phyloP scores from a whole-genome alignment of 1,284 basidiomycete species.

The Pseudozyma thailandica region DNA sequence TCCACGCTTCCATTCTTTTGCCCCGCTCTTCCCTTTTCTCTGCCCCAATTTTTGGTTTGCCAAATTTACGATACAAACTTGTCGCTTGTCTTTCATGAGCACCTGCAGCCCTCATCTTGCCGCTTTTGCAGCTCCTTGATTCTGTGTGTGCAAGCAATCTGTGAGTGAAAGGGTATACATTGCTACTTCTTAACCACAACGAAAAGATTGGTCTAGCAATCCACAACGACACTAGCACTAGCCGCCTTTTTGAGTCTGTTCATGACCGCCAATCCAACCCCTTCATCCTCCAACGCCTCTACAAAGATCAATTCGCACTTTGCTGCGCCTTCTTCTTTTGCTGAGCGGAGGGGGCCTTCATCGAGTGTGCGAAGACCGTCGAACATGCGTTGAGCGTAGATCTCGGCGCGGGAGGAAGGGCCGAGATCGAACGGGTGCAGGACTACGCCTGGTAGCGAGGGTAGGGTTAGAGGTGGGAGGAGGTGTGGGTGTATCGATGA shows the following conservation, averaged over 20 bases:
- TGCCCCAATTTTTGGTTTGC: no score
- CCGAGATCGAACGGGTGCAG: constrained; percentile 73
- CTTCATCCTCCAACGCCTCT: constrained; percentile 83
- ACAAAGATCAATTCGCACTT: constrained; percentile 84
- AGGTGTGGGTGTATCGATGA: constrained; percentile 41
- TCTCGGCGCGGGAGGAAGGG: constrained; percentile 73
- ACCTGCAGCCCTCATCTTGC: no score
- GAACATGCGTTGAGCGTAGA: constrained; percentile 85
- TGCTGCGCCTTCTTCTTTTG: constrained; percentile 45
- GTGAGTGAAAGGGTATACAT: background rate
- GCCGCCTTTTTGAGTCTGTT: constrained; percentile 97
- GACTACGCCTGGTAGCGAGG: constrained; percentile 9
- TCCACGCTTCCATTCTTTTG: background rate
- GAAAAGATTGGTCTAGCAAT: constrained; percentile 23
- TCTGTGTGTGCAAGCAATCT: no score
- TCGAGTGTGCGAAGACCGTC: constrained; percentile 88
- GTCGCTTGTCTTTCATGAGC: no score
- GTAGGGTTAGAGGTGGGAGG: constrained; percentile 4
- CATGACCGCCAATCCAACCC: constrained; percentile 94
- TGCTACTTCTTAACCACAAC: background rate
- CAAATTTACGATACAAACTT: no score
- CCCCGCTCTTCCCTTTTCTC: background rate
- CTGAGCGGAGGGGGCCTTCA: constrained; percentile 45
- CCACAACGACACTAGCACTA: constrained; percentile 44
- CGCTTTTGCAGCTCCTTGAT: no score